These are phyloP conservation scores for Tetracladium marchalianum DNA, from an alignment of 495 filamentous ascomycete genomes.

Conservation along the genomic window DNA sequence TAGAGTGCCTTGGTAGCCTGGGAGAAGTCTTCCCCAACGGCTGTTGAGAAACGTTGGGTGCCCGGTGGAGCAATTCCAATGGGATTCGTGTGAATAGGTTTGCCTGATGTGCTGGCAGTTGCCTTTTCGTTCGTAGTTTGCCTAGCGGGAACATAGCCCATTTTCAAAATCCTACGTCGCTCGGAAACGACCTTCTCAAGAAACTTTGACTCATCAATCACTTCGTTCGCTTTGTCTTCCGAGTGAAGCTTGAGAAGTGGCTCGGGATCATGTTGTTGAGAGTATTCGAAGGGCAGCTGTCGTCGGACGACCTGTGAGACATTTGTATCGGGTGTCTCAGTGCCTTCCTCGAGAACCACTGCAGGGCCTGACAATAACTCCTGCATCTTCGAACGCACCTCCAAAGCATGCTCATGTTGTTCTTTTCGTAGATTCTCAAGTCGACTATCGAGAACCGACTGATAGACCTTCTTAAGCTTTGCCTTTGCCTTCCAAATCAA, in stretches of 20 bases:
- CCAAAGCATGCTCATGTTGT: slow-evolving; percentile 60
- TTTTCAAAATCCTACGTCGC: slow-evolving; percentile 52
- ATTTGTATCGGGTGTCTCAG: slow-evolving; percentile 13
- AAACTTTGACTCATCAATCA: slow-evolving; percentile 52
- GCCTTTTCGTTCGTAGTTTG: slow-evolving; percentile 30
- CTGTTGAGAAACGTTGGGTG: slow-evolving; percentile 62
- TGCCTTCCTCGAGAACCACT: slow-evolving; percentile 22
- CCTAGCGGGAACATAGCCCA: slow-evolving; percentile 59
- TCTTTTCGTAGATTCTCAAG: slow-evolving; percentile 56
- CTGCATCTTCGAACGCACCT: slow-evolving; percentile 46
- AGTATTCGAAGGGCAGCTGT: slow-evolving; percentile 22
- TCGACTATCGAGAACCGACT: slow-evolving; percentile 65
- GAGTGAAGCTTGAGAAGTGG: slow-evolving; percentile 56
- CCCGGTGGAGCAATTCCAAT: slow-evolving; percentile 41
- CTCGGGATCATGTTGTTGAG: slow-evolving; percentile 54
- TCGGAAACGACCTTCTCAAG: slow-evolving; percentile 49
- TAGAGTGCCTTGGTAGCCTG: slow-evolving; percentile 86
- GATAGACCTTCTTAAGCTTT: slow-evolving; percentile 70
- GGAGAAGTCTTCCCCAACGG: slow-evolving; percentile 77
- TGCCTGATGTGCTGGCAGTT: slow-evolving; percentile 2
- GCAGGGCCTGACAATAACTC: slow-evolving; percentile 28
- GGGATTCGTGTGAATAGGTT: slow-evolving; percentile 5
- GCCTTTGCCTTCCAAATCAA: slow-evolving; percentile 87
- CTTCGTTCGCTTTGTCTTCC: slow-evolving; percentile 58
- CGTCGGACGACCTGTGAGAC: slow-evolving; percentile 12